Percentiles rank a stretch among this genome's conserved stretches.
phyloP scores from a whole-genome alignment of 345 rosid genomes.

The Eucalyptus regnans region DNA sequence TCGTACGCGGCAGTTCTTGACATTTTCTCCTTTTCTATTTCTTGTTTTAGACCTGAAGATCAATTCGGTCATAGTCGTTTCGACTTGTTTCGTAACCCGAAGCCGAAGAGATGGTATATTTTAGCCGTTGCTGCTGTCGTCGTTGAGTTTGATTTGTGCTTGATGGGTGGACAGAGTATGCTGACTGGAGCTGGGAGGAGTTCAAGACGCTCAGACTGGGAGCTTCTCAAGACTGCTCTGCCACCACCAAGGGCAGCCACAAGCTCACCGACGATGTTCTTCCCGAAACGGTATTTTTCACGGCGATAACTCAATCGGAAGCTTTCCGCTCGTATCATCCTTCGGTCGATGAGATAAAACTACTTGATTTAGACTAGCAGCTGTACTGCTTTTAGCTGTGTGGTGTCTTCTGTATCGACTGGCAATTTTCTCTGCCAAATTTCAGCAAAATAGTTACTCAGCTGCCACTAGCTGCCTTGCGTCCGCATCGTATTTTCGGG shows the following conservation, averaged over 20 bases:
- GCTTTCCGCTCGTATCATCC: background rate
- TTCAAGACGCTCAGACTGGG: constrained; percentile 58
- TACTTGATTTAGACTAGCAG: background rate
- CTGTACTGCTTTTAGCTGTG: background rate
- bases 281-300: constrained; percentile 37
- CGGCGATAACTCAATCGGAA: background rate
- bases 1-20: too few species aligned
- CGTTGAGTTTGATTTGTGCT: too few species aligned
- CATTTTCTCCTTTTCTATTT: too few species aligned
- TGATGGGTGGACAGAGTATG: too few species aligned
- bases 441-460: background rate
- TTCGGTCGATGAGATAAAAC: background rate
- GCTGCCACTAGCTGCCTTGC: background rate
- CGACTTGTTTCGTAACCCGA: too few species aligned
- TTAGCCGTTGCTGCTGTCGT: too few species aligned
- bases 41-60: too few species aligned
- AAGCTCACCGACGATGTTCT: constrained; percentile 43
- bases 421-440: background rate
- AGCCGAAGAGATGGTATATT: too few species aligned
- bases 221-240: constrained; percentile 94
- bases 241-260: constrained; percentile 71
- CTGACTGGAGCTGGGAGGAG: too few species aligned
- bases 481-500: background rate
- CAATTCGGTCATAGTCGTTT: too few species aligned
- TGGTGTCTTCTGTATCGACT: background rate